Percentiles rank a stretch among this genome's conserved stretches.
Conservation (phyloP, 495 filamentous ascomycete genomes). For the Penicillium arizonense region DNA sequence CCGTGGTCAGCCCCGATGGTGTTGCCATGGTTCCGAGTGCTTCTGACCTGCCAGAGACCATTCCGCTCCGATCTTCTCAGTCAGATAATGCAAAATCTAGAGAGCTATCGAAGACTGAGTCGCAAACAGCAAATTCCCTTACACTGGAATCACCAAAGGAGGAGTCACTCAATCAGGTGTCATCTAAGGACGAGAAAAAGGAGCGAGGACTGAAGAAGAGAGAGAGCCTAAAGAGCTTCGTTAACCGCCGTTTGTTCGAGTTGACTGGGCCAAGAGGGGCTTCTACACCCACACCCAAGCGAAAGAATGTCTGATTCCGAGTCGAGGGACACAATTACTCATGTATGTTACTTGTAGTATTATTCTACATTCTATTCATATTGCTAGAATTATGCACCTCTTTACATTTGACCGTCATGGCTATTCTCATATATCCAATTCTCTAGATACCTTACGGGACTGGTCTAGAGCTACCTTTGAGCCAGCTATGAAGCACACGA, state of each 20-base stretch:
- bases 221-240: slow-evolving; percentile 18
- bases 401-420: too few relatives aligned
- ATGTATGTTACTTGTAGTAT: neutral
- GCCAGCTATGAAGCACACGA: too few relatives aligned
- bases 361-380: too few relatives aligned
- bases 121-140: neutral
- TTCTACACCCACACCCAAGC: neutral
- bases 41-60: slow-evolving; percentile 10
- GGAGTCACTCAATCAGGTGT: neutral
- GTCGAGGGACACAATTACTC: neutral
- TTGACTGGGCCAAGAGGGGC: neutral
- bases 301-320: neutral
- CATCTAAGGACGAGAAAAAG: slow-evolving; percentile 3
- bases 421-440: too few relatives aligned
- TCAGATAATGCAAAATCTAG: neutral
- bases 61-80: neutral
- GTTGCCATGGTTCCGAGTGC: neutral
- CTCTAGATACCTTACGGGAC: too few relatives aligned
- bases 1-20: neutral
- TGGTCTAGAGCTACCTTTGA: too few relatives aligned
- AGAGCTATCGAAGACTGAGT: neutral
- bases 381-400: neutral
- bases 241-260: slow-evolving; percentile 17
- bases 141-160: neutral
- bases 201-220: slow-evolving; percentile 9